These are phyloP conservation scores for Coprinopsis strossmayeri DNA, from an alignment of 768 basidiomycete species.

Conservation along the genomic window DNA sequence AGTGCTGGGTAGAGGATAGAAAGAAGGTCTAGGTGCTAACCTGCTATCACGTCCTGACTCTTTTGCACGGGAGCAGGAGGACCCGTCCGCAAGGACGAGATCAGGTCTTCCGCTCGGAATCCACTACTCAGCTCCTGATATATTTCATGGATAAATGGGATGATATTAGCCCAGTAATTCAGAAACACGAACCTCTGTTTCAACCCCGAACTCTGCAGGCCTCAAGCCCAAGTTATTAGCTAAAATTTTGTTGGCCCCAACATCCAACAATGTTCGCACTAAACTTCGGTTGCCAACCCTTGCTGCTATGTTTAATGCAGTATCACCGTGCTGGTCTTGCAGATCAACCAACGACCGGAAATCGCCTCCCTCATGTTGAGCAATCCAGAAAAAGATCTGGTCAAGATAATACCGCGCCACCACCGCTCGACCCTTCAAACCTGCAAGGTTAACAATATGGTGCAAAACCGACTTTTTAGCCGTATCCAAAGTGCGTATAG, in stretches of 20 bases:
- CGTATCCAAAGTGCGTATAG: conserved; percentile 85
- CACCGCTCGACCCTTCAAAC: conserved; percentile 80
- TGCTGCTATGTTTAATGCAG: conserved; percentile 92
- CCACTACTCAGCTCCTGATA: conserved; percentile 63
- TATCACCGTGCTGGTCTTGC: conserved; percentile 94
- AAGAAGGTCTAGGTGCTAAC: conserved; percentile 27
- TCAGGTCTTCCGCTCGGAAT: conserved; percentile 72
- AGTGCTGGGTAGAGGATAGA: background rate
- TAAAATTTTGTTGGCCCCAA: conserved; percentile 84
- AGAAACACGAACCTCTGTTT: conserved; percentile 65
- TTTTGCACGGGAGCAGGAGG: conserved; percentile 78
- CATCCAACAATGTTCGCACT: conserved; percentile 82
- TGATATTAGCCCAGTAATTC: too few species aligned
- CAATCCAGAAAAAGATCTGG: conserved; percentile 82
- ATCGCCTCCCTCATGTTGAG: conserved; percentile 65
- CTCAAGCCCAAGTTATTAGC: conserved; percentile 91
- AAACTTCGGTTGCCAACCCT: conserved; percentile 86
- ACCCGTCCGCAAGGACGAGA: conserved; percentile 65
- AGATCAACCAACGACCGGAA: conserved; percentile 81
- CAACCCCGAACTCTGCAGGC: conserved; percentile 93
- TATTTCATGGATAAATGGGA: background rate
- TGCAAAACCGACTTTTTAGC: conserved; percentile 83
- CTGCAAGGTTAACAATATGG: conserved; percentile 86
- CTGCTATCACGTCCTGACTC: conserved; percentile 80
- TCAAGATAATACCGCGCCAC: conserved; percentile 90